Percentiles rank a stretch among this genome's conserved stretches.
Evolutionary conservation across 768 basidiomycete genomes (phyloP).

Genomic region (Trametopsis cervina): DNA sequence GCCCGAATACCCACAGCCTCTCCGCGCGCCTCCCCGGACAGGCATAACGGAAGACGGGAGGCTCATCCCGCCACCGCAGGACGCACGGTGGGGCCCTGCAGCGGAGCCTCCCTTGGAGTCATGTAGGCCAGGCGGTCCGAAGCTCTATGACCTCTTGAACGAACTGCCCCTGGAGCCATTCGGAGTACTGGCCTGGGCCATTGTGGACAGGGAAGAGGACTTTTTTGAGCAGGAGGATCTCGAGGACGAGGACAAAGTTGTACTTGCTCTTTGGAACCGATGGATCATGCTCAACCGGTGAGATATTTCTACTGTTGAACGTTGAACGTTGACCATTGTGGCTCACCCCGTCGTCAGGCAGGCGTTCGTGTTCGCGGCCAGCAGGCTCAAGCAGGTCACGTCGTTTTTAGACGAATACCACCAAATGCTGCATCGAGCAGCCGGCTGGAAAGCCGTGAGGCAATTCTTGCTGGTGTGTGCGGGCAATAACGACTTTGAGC

Average conservation of each 20-base stretch:
- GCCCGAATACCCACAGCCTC: too few species aligned
- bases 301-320: slow-evolving; percentile 4
- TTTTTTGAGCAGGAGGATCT: slow-evolving; percentile 67
- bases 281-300: slow-evolving; percentile 66
- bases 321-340: too few species aligned
- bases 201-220: slow-evolving; percentile 70
- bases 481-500: not conserved
- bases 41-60: slow-evolving; percentile 8
- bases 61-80: slow-evolving; percentile 13
- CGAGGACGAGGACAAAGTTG: slow-evolving; percentile 70
- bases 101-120: slow-evolving; percentile 31
- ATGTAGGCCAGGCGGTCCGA: slow-evolving; percentile 59
- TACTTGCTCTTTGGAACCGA: slow-evolving; percentile 69
- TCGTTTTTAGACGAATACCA: slow-evolving; percentile 56
- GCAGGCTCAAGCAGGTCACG: slow-evolving; percentile 46
- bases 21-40: slow-evolving; percentile 2
- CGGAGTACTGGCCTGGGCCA: slow-evolving; percentile 62
- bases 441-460: slow-evolving; percentile 59
- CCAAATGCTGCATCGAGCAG: slow-evolving; percentile 60
- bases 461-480: slow-evolving; percentile 51
- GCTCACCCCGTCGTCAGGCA: too few species aligned
- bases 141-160: slow-evolving; percentile 57
- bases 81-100: slow-evolving; percentile 17
- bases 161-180: slow-evolving; percentile 52
- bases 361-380: too few species aligned